Evolutionary conservation across 2,329 filamentous ascomycete genomes (phyloP), one percentile per base, ranked within the genome.

Genomic region (Aureobasidium zeae): DNA sequence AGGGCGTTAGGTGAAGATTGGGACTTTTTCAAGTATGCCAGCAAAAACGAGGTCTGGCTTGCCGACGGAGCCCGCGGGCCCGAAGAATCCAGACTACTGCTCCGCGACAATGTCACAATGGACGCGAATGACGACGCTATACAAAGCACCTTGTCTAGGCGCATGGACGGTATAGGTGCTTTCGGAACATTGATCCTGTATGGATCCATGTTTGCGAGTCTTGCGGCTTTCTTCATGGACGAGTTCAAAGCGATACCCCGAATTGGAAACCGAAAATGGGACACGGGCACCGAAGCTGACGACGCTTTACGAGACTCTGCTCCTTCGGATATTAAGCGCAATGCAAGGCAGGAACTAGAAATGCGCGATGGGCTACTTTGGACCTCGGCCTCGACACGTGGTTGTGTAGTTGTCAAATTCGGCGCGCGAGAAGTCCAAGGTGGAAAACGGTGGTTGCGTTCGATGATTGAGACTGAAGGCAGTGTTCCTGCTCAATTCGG

Each of bases 391-490:
- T 74, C 73, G 19, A 78, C 93, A 24, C 74, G 87, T 42, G 82
- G 86, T 3, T 94, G 89, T 56, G 81, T 91, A 3, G 73, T 95
- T 19, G 82, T 96, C 53, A 96, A 96, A 61, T 93, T 96, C 60
- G 86, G 85, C 1, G 85, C 88, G 1, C 73, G 71, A 44, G 81
- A 81, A 32, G 81, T 94, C 17, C 87, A 96, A 60, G 82, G 81
- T 19, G 87, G 81, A 3, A 77, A 84, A 52, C 67, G 74, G 34
- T 96, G 88, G 86, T 71, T 96, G 46, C 77, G 79, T 8, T 71
- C 71, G 5, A 83, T 95, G 75, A 66, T 94, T 34, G 64, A 70
- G 33, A 72, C 77, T 49, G 86, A 94, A 60, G 84, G 83, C 1
- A 88, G 76, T 49, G 70, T 94, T 8, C 65, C 72, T 12, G 61